Evolutionary conservation across 1,284 basidiomycete genomes (phyloP).

Genomic region (Afroboletus lepidellus): DNA sequence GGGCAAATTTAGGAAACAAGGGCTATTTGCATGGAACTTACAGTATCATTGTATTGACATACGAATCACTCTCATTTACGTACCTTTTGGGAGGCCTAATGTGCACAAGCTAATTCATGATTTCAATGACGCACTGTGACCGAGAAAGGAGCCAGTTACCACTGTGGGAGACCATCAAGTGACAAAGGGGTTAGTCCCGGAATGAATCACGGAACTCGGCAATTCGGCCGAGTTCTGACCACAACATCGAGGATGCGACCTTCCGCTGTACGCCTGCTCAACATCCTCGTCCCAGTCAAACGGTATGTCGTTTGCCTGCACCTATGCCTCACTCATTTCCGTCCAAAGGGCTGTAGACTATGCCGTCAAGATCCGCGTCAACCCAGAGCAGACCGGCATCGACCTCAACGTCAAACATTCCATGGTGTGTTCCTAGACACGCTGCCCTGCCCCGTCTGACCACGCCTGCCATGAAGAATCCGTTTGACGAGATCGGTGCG

Average conservation of each 20-base stretch:
- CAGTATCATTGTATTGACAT: neutral
- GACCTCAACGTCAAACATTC: constrained; percentile 97
- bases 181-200: too few relatives aligned
- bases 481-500: constrained; percentile 94
- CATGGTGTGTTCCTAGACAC: constrained; percentile 64
- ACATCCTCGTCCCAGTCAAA: constrained; percentile 92
- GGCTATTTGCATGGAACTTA: neutral
- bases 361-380: constrained; percentile 93
- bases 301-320: constrained; percentile 48
- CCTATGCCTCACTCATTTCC: constrained; percentile 5
- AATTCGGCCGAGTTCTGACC: constrained; percentile 19
- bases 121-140: neutral
- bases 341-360: constrained; percentile 69
- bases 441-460: neutral
- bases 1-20: neutral
- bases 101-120: too few relatives aligned
- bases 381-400: constrained; percentile 86
- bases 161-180: too few relatives aligned
- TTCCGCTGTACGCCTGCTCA: constrained; percentile 67
- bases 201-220: neutral
- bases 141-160: too few relatives aligned
- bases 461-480: constrained; percentile 60
- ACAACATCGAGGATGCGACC: constrained; percentile 59
- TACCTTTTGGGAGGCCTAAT: too few relatives aligned
- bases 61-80: neutral